Base-by-base conservation (phyloP, 495 filamentous ascomycete species). In the Aspergillus incahuasiensis region DNA sequence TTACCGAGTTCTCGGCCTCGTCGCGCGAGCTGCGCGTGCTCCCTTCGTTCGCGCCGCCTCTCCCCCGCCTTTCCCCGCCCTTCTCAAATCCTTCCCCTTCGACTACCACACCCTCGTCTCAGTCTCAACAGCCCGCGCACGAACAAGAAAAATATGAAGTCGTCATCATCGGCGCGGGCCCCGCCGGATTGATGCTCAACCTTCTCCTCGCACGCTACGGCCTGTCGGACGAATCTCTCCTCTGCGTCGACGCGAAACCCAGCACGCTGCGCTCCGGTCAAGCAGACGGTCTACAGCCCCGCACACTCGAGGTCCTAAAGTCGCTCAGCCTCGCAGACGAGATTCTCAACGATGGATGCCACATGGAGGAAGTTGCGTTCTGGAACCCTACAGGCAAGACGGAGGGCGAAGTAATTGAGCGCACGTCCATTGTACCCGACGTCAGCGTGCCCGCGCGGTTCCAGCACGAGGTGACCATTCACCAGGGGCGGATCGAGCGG, bases 301-400 rank as follows among this genome's bases (percentile, higher is more conserved):
- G 86, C 15, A 86, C 77, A 11, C 67, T 87, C 3, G 86, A 88
- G 65, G 86, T 86, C n/a, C 76, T 89, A 15, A 72, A 75, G 52
- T 72, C 68, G 4, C 64, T 74, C 0, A 69, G 68, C 1, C 54
- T 74, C 1, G 63, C 58, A 2, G 71, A 74, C 55, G 71, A 74
- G 50, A 69, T 74, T 39, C 61, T 74, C 22, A 63, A 57, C 7
- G 71, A 70, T 45, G 71, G 68, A 0, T 71, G 67, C 48, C 67
- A 74, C 42, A 68, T 74, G 67, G 50, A 62, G 24, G 67, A 79
- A 61, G 71, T 76, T n/a, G 74, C 74, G 25, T 71, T 78, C 35
- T 79, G 76, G 76, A 74, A 77, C 39, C 74, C 74, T 0, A 81
- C 79, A 19, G 22, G 62, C 1, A 66, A 81, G 46, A 75, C 76